Percentiles rank a stretch among this genome's conserved stretches.
Conservation (phyloP, 371 early-diverging fungal genomes). For the Lichtheimia hyalospora region DNA sequence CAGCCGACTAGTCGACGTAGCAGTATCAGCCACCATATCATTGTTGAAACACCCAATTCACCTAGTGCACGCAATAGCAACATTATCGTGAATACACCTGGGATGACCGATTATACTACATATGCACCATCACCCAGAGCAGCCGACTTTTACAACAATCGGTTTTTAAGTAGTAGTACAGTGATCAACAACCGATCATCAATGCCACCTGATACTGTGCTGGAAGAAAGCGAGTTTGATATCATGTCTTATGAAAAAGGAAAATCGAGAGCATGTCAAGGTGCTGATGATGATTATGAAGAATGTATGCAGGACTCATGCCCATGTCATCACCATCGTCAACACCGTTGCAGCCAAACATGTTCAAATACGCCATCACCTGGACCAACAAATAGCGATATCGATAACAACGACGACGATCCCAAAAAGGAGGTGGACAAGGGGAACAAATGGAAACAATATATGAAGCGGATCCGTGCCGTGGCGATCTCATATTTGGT, state of each 20-base stretch:
- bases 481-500: not conserved
- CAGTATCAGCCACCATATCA: slow-evolving; percentile 8
- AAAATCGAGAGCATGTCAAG: not conserved
- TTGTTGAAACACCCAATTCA: not conserved
- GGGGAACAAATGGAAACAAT: not conserved
- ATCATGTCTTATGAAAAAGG: not conserved
- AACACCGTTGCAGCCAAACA: too few species aligned
- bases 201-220: not conserved
- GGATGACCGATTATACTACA: not conserved
- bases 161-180: not conserved
- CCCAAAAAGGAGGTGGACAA: not conserved
- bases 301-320: too few species aligned
- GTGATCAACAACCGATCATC: slow-evolving; percentile 3
- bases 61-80: too few species aligned
- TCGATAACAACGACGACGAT: not conserved
- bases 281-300: not conserved
- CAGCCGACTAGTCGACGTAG: not conserved
- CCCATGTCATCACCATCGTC: too few species aligned
- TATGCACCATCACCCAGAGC: slow-evolving; percentile 1
- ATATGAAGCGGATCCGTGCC: not conserved
- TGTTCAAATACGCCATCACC: too few species aligned
- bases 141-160: not conserved
- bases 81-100: too few species aligned
- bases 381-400: too few species aligned
- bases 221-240: slow-evolving; percentile 5